Evolutionary conservation across 345 rosid genomes (phyloP).

Genomic region (Rhodamnia argentea): DNA sequence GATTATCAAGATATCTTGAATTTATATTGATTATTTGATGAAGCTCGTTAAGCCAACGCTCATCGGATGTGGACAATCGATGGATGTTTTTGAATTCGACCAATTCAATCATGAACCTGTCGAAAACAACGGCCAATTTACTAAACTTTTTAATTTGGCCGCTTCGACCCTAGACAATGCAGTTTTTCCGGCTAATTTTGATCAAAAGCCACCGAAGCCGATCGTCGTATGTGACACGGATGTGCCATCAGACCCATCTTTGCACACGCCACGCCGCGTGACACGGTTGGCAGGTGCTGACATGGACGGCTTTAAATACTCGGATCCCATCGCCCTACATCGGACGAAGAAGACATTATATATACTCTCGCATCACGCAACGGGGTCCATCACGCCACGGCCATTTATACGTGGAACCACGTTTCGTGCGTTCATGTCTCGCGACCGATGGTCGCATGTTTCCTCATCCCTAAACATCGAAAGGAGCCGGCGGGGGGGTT

Average conservation of each 20-base stretch:
- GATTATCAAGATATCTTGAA: neutral
- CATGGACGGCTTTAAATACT: neutral
- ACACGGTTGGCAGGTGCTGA: no score
- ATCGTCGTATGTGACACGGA: accelerated
- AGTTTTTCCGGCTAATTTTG: neutral
- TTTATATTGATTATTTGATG: neutral
- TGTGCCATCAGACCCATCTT: no score
- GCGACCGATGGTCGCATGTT: neutral
- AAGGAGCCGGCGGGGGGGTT: neutral
- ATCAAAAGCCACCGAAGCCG: no score
- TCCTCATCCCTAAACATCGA: neutral
- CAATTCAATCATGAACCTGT: no score
- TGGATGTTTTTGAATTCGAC: neutral
- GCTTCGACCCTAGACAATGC: no score
- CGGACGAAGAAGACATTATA: neutral
- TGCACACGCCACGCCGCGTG: no score
- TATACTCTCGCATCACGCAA: neutral
- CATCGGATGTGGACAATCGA: neutral
- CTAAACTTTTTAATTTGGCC: no score
- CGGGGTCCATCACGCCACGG: neutral
- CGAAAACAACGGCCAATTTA: no score
- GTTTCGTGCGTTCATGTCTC: neutral
- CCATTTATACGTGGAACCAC: neutral
- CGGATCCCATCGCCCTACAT: neutral
- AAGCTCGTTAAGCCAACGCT: neutral